Evolutionary conservation across 2,329 filamentous ascomycete species (phyloP).

Genomic region (Catunica adiposa): DNA sequence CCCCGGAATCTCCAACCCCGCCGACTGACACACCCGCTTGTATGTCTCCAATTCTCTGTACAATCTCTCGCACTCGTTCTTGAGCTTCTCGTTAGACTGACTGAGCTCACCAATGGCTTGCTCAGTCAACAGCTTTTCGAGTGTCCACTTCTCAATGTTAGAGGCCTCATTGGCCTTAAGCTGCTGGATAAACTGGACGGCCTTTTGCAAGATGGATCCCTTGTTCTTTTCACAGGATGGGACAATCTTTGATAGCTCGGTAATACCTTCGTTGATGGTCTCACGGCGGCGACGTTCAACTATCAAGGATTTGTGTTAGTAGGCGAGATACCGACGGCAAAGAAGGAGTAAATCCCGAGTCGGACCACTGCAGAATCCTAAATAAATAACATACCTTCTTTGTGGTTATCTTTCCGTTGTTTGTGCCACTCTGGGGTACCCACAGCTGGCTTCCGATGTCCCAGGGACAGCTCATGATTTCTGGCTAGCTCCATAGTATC

Average conservation of each 20-base stretch:
- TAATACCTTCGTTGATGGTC: constrained; percentile 98
- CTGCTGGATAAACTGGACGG: constrained; percentile 86
- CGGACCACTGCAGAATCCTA: background rate
- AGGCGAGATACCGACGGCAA: constrained; percentile 7
- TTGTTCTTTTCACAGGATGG: constrained; percentile 99
- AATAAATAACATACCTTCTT: constrained; percentile 63
- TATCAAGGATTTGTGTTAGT: constrained; percentile 25
- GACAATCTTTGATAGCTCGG: constrained; percentile 93
- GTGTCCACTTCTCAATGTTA: constrained; percentile 86
- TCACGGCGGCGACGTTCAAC: constrained; percentile 92
- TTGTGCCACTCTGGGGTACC: constrained; percentile 98
- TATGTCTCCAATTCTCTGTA: constrained; percentile 65
- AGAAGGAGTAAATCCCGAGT: background rate
- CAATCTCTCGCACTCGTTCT: constrained; percentile 59
- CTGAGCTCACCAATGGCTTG: constrained; percentile 80
- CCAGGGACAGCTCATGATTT: constrained; percentile 10
- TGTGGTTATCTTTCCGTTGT: constrained; percentile 92
- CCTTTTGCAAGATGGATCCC: constrained; percentile 83
- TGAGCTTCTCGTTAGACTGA: constrained; percentile 72
- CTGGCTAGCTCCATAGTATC: constrained; percentile 4
- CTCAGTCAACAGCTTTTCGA: constrained; percentile 79
- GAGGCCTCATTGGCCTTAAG: constrained; percentile 87
- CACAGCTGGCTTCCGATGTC: constrained; percentile 59
- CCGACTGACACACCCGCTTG: constrained; percentile 51
- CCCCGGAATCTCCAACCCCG: constrained; percentile 29